These are phyloP conservation scores for Microdochium trichocladiopsis DNA, from an alignment of 2,329 filamentous ascomycete genomes.

Conservation along the genomic window DNA sequence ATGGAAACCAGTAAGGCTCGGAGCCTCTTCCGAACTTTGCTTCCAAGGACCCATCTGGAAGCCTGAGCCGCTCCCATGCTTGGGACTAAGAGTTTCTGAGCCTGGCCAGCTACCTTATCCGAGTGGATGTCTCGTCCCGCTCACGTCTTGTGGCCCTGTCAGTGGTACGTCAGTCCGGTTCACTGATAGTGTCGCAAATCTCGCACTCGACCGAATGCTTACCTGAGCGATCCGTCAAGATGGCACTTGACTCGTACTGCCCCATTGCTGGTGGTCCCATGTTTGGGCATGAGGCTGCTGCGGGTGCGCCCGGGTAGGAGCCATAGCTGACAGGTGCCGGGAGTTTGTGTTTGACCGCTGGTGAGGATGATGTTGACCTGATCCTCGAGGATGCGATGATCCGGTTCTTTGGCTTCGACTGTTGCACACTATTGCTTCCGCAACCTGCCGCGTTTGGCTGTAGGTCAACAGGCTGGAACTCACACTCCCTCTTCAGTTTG, in stretches of 20 bases:
- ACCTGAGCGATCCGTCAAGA: too few species aligned
- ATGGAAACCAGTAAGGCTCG: conserved; percentile 41
- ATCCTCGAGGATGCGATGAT: conserved; percentile 22
- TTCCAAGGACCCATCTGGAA: conserved; percentile 31
- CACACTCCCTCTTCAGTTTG: conserved; percentile 88
- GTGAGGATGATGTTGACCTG: conserved; percentile 41
- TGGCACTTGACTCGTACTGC: background rate
- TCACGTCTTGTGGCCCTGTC: background rate
- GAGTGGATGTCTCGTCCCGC: conserved; percentile 6
- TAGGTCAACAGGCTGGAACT: conserved; percentile 85
- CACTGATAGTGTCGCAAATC: too few species aligned
- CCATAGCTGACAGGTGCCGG: conserved; percentile 31
- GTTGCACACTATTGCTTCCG: conserved; percentile 16
- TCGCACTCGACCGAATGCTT: too few species aligned
- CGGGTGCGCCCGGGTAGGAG: conserved; percentile 33
- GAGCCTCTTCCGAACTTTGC: conserved; percentile 40
- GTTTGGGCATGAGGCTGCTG: conserved; percentile 33
- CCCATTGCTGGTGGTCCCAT: conserved; percentile 37
- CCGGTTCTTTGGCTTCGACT: conserved; percentile 3
- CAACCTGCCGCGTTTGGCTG: conserved; percentile 38
- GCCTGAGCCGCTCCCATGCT: conserved; percentile 12
- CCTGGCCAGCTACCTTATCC: conserved; percentile 28
- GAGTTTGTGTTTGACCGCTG: conserved; percentile 34
- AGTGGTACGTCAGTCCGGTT: background rate
- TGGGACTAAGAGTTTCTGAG: conserved; percentile 34